A percentile compares a stretch with the other conserved stretches of the same genome.
Evolutionary conservation across 495 filamentous ascomycete species (phyloP).

Genomic region (Penicillium psychrofluorescens): DNA sequence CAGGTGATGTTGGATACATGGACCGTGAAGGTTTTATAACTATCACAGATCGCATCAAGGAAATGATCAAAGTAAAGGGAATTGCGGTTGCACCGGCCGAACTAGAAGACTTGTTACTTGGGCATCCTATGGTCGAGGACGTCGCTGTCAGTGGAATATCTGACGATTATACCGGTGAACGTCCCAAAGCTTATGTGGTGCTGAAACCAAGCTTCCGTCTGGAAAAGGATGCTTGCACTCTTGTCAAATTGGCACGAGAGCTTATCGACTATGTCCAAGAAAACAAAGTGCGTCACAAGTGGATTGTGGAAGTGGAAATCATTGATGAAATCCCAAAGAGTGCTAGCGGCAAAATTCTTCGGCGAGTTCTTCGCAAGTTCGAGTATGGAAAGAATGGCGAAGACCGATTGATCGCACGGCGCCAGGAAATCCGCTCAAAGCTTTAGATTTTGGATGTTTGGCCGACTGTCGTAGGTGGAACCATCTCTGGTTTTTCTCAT

Average conservation of each 20-base stretch:
- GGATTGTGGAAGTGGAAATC: conserved; percentile 60
- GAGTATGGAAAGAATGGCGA: conserved; percentile 12
- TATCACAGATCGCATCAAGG: conserved; percentile 65
- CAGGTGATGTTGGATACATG: conserved; percentile 59
- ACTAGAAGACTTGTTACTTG: conserved; percentile 56
- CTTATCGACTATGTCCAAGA: conserved; percentile 50
- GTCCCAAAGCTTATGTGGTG: conserved; percentile 58
- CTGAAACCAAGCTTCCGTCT: conserved; percentile 25
- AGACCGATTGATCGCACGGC: conserved; percentile 25
- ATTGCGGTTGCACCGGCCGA: conserved; percentile 65
- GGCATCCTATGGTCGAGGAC: conserved; percentile 52
- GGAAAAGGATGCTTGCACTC: conserved; percentile 13
- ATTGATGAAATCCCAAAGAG: conserved; percentile 58
- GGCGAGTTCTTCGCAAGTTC: conserved; percentile 45
- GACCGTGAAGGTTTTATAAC: conserved; percentile 46
- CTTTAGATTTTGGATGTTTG: conserved; percentile 16
- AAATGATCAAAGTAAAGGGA: conserved; percentile 72
- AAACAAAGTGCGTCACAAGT: conserved; percentile 58
- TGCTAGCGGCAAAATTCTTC: conserved; percentile 61
- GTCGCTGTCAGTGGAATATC: conserved; percentile 49
- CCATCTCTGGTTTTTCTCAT: too few relatives aligned
- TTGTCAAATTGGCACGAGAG: conserved; percentile 26
- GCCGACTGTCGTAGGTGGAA: too few relatives aligned
- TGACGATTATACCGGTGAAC: conserved; percentile 56
- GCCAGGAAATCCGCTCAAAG: conserved; percentile 31